These are phyloP conservation scores for Sporothrix globosa DNA, from an alignment of 2,329 filamentous ascomycete species.

Conservation along the genomic window DNA sequence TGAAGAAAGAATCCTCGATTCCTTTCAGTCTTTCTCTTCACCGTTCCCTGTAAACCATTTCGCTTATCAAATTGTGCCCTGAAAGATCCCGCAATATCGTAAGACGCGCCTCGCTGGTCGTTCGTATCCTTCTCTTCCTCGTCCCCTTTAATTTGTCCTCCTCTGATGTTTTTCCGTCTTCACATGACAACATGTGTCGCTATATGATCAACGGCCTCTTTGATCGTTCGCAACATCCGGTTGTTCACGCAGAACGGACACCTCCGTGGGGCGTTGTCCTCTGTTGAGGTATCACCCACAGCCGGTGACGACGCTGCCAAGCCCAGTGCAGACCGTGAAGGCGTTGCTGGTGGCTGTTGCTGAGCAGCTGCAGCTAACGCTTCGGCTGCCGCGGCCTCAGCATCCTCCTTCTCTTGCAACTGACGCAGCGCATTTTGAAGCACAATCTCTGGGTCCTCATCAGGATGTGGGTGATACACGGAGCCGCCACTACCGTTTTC, in stretches of 20 bases:
- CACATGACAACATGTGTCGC: constrained; percentile 59
- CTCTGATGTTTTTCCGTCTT: background rate
- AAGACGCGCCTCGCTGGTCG: background rate
- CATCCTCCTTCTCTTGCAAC: constrained; percentile 62
- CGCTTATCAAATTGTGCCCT: background rate
- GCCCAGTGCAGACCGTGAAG: background rate
- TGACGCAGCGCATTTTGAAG: constrained; percentile 62
- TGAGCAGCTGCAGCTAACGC: constrained; percentile 57
- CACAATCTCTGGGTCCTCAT: constrained; percentile 61
- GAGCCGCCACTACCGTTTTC: constrained; percentile 33
- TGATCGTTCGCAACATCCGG: constrained; percentile 62
- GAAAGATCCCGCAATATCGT: background rate
- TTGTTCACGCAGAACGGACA: constrained; percentile 66
- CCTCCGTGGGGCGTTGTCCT: constrained; percentile 56
- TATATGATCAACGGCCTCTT: constrained; percentile 65
- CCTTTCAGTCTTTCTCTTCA: background rate
- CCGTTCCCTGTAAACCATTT: background rate
- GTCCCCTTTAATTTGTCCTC: background rate
- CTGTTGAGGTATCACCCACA: constrained; percentile 41
- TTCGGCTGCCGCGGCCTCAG: constrained; percentile 59
- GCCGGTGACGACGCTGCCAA: constrained; percentile 8
- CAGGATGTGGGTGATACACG: constrained; percentile 39
- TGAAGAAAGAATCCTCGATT: background rate
- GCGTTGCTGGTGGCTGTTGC: constrained; percentile 30
- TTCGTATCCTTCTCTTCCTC: background rate